Evolutionary conservation across 805 yeast species (phyloP).

Genomic region (Jamesozyma gamospora): DNA sequence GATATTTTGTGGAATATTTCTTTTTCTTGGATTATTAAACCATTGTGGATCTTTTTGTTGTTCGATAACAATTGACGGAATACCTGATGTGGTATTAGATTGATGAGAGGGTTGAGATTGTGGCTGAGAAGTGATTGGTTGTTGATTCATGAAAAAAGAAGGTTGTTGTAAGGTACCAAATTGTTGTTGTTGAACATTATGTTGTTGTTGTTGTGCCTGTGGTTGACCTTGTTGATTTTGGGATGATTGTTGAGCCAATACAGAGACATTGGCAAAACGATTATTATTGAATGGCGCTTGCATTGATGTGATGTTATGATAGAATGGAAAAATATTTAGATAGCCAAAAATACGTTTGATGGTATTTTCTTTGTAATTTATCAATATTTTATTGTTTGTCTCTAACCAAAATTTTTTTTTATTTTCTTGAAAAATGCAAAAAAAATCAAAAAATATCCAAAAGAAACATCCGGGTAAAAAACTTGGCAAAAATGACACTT

Average conservation of each 20-base stretch:
- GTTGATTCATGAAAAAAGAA: conserved; percentile 1
- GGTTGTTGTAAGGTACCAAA: not conserved
- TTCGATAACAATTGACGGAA: not conserved
- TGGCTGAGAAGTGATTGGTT: not conserved
- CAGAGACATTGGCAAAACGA: conserved; percentile 10
- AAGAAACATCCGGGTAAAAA: too few relatives aligned
- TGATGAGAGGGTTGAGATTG: not conserved
- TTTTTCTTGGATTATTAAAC: conserved; percentile 36
- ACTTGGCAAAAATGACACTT: too few relatives aligned
- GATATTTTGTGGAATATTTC: conserved; percentile 39
- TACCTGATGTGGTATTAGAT: not conserved
- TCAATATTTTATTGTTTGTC: too few relatives aligned
- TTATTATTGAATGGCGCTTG: conserved; percentile 5
- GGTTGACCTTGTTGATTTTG: conserved; percentile 1
- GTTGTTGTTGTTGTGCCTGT: not conserved
- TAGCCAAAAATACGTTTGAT: too few relatives aligned
- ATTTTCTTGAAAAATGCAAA: too few relatives aligned
- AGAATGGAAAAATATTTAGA: too few relatives aligned
- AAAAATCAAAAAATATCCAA: too few relatives aligned
- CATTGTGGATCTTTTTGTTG: conserved; percentile 26
- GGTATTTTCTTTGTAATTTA: too few relatives aligned
- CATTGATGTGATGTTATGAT: too few relatives aligned
- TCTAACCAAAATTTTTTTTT: too few relatives aligned
- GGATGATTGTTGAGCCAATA: conserved; percentile 21
- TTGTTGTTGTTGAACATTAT: not conserved